Percentiles rank a stretch among this genome's conserved stretches.
Evolutionary conservation across 2,329 filamentous ascomycete genomes (phyloP).

Genomic region (Helicocarpus griseus): DNA sequence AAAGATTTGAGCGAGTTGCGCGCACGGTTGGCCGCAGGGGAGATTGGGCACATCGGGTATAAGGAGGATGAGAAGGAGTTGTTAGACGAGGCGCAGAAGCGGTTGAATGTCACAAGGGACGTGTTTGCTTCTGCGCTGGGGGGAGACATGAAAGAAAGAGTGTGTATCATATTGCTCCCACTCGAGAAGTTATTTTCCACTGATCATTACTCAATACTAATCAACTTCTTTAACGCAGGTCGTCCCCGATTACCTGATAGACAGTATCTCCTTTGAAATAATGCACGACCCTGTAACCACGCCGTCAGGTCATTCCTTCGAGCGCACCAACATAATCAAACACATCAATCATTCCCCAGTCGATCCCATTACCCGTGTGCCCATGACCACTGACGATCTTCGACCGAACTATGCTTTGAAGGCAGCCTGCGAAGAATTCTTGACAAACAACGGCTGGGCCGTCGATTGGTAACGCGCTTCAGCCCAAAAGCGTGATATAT

Average conservation of each 20-base stretch:
- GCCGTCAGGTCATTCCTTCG: slow-evolving; percentile 82
- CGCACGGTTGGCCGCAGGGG: slow-evolving; percentile 24
- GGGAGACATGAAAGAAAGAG: slow-evolving; percentile 35
- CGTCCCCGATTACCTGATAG: slow-evolving; percentile 40
- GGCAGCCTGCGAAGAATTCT: slow-evolving; percentile 74
- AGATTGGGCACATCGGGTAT: slow-evolving; percentile 53
- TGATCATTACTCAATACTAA: not conserved
- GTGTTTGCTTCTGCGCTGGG: slow-evolving; percentile 33
- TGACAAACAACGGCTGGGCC: slow-evolving; percentile 82
- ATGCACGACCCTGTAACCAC: slow-evolving; percentile 44
- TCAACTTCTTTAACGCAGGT: slow-evolving; percentile 20
- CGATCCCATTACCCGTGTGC: slow-evolving; percentile 77
- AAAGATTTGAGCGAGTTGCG: slow-evolving; percentile 28
- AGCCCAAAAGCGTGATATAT: slow-evolving; percentile 8
- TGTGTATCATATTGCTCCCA: slow-evolving; percentile 18
- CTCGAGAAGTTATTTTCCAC: too few species aligned
- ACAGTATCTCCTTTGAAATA: slow-evolving; percentile 41
- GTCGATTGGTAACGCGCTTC: slow-evolving; percentile 91
- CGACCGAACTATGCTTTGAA: slow-evolving; percentile 73
- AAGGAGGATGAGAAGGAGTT: slow-evolving; percentile 55
- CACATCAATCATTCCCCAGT: slow-evolving; percentile 65
- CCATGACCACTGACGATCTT: slow-evolving; percentile 58
- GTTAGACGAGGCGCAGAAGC: slow-evolving; percentile 40
- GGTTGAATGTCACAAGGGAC: slow-evolving; percentile 35
- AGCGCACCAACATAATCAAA: slow-evolving; percentile 74